Evolutionary conservation across 1,284 basidiomycete genomes (phyloP).

Genomic region (Ustilago hordei): DNA sequence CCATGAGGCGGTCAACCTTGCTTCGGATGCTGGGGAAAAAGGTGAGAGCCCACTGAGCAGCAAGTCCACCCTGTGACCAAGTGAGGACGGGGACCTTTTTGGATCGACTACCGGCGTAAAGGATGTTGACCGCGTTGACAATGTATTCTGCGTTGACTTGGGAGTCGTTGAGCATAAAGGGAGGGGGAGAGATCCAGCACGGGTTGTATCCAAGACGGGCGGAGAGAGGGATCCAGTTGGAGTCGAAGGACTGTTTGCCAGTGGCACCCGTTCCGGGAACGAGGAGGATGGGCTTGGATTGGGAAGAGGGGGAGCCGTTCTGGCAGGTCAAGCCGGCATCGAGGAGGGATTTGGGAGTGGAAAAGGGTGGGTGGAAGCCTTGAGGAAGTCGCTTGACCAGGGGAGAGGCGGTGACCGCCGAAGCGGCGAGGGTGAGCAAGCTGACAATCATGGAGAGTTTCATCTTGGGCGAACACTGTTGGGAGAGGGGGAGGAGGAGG

Average conservation of each 20-base stretch:
- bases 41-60: conserved; percentile 29
- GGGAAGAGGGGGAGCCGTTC: conserved; percentile 28
- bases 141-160: conserved; percentile 48
- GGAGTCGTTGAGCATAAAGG: conserved; percentile 45
- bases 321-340: conserved; percentile 21
- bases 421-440: background rate
- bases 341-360: conserved; percentile 17
- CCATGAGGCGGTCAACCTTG: conserved; percentile 32
- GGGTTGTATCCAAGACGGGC: conserved; percentile 29
- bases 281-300: conserved; percentile 39
- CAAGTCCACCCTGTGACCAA: conserved; percentile 44
- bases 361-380: conserved; percentile 27
- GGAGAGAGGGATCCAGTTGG: conserved; percentile 44
- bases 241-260: conserved; percentile 31
- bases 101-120: conserved; percentile 16
- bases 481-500: background rate
- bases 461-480: conserved; percentile 5
- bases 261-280: conserved; percentile 42
- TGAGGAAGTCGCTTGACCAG: conserved; percentile 29
- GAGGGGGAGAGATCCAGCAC: conserved; percentile 41
- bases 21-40: conserved; percentile 40
- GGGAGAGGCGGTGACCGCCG: conserved; percentile 7
- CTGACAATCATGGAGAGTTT: conserved; percentile 8
- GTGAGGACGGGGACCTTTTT: conserved; percentile 35
- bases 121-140: conserved; percentile 35